Evolutionary conservation across 2,329 filamentous ascomycete species (phyloP).

Genomic region (Fusarium lateritium): DNA sequence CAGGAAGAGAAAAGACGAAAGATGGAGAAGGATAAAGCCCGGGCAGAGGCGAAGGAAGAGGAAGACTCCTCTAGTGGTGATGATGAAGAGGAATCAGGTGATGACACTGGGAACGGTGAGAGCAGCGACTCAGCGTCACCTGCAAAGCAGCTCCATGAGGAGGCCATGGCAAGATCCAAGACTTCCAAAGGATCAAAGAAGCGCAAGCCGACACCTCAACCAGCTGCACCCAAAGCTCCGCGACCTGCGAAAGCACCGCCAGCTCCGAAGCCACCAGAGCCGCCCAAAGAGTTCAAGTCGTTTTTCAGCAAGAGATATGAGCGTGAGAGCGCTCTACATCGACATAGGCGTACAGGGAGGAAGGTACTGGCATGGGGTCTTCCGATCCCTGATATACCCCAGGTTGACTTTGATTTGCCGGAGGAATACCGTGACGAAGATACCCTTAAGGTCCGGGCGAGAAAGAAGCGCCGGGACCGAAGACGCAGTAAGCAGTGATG

Average conservation of each 20-base stretch:
- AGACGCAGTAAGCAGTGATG: conserved; percentile 63
- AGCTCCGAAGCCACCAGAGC: conserved; percentile 54
- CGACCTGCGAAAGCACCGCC: conserved; percentile 46
- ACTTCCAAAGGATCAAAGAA: conserved; percentile 54
- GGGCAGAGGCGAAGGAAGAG: conserved; percentile 53
- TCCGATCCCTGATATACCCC: conserved; percentile 79
- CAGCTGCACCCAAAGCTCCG: conserved; percentile 32
- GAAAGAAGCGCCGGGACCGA: conserved; percentile 74
- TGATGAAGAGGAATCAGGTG: conserved; percentile 47
- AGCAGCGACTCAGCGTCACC: conserved; percentile 61
- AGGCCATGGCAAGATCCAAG: conserved; percentile 71
- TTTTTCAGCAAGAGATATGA: conserved; percentile 88
- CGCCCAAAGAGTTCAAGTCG: conserved; percentile 79
- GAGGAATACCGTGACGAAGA: conserved; percentile 72
- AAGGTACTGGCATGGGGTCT: conserved; percentile 86
- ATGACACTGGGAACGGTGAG: conserved; percentile 69
- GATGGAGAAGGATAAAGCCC: conserved; percentile 76
- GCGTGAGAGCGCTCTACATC: conserved; percentile 83
- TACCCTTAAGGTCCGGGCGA: conserved; percentile 70
- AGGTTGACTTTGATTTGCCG: conserved; percentile 82
- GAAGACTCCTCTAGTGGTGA: conserved; percentile 50
- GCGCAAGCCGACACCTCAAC: conserved; percentile 49
- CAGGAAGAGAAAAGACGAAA: conserved; percentile 90
- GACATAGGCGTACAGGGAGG: conserved; percentile 77
- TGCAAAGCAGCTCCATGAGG: conserved; percentile 82